Percentiles rank a stretch among this genome's conserved stretches.
phyloP scores from a whole-genome alignment of 768 basidiomycete genomes.

The Mycena haematopus region DNA sequence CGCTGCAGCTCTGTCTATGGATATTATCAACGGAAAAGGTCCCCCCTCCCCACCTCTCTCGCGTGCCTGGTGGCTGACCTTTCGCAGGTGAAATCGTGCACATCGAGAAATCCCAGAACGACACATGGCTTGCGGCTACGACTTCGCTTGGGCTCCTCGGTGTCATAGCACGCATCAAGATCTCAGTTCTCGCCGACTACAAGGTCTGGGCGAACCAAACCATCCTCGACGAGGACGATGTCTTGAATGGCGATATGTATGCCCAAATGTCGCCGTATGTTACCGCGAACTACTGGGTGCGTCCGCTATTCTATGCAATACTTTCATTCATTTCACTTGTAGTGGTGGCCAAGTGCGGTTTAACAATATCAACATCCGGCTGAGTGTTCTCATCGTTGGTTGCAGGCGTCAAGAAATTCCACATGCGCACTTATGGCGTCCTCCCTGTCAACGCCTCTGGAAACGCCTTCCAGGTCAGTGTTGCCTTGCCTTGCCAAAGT shows the following conservation, averaged over 20 bases:
- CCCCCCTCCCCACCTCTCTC: neutral
- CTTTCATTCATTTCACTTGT: neutral
- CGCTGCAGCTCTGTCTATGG: conserved; percentile 41
- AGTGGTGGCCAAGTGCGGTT: conserved; percentile 43
- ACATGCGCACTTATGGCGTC: conserved; percentile 43
- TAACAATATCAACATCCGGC: neutral
- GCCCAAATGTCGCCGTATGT: conserved; percentile 43
- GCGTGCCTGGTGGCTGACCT: neutral
- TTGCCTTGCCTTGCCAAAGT: too few species aligned
- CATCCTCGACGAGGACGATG: conserved; percentile 39
- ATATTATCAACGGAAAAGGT: conserved; percentile 47
- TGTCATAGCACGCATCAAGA: conserved; percentile 41
- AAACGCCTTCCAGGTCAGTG: conserved; percentile 42
- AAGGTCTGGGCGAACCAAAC: conserved; percentile 46
- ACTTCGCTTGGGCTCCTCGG: conserved; percentile 47
- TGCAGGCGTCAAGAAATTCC: conserved; percentile 43
- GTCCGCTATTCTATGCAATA: conserved; percentile 1
- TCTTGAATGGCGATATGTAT: conserved; percentile 42
- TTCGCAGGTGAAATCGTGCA: conserved; percentile 41
- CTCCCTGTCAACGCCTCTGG: conserved; percentile 37
- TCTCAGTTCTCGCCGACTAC: conserved; percentile 41
- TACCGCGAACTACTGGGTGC: conserved; percentile 47
- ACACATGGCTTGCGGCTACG: conserved; percentile 46
- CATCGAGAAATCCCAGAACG: conserved; percentile 38
- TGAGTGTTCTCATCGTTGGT: neutral